Conservation (phyloP, 306 rosid species). For the Cajanus cajan region DNA sequence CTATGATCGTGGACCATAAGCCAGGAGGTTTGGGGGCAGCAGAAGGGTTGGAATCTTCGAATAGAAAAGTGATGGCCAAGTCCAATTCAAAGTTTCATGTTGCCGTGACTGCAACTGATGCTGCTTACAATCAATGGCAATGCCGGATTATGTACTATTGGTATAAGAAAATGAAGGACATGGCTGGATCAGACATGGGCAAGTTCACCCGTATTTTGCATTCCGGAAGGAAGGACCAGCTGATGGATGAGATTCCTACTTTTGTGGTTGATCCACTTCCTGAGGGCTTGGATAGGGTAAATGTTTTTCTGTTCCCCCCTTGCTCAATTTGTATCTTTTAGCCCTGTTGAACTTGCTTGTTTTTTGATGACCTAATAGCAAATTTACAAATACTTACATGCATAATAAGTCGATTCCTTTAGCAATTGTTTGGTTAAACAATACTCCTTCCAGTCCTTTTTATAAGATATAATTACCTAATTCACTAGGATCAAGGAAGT, state of each 20-base stretch:
- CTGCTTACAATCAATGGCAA: conserved; percentile 94
- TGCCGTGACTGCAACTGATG: conserved; percentile 85
- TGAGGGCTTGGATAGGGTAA: conserved; percentile 85
- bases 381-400: conserved; percentile 1
- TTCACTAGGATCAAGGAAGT: too few relatives aligned
- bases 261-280: conserved; percentile 93
- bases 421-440: not conserved
- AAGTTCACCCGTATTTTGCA: conserved; percentile 77
- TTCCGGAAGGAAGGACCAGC: conserved; percentile 67
- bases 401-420: not conserved
- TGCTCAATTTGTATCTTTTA: not conserved
- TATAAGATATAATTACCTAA: too few relatives aligned
- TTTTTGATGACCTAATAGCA: not conserved
- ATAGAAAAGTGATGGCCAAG: conserved; percentile 22
- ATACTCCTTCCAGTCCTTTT: too few relatives aligned
- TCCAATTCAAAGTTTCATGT: conserved; percentile 60
- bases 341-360: not conserved
- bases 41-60: conserved; percentile 38
- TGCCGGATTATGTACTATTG: conserved; percentile 92
- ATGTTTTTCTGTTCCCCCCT: conserved; percentile 24
- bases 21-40: conserved; percentile 35
- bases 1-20: conserved; percentile 52
- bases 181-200: conserved; percentile 93
- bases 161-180: conserved; percentile 74
- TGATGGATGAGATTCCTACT: conserved; percentile 84